phyloP scores from a whole-genome alignment of 768 basidiomycete species.

The Artomyces pyxidatus region DNA sequence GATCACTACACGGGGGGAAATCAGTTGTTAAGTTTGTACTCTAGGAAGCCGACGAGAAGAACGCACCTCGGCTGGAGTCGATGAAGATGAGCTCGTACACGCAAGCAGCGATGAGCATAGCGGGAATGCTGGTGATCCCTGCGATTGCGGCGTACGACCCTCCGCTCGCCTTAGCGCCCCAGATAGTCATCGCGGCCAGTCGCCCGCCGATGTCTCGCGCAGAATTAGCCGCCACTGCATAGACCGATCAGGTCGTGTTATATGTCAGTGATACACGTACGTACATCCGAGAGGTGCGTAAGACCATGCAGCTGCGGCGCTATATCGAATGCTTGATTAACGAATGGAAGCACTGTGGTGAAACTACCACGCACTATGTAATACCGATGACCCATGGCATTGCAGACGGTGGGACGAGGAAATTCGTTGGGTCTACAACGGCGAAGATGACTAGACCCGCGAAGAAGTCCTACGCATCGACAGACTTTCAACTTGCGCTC shows the following conservation, averaged over 20 bases:
- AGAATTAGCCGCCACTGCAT: slow-evolving; percentile 16
- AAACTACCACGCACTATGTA: slow-evolving; percentile 9
- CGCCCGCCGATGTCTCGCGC: slow-evolving; percentile 19
- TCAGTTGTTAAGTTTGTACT: no score
- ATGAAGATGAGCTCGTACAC: slow-evolving; percentile 17
- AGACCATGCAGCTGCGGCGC: slow-evolving; percentile 14
- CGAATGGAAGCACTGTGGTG: background rate
- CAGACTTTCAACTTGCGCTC: slow-evolving; percentile 7
- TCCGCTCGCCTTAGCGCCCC: slow-evolving; percentile 16
- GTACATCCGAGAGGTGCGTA: slow-evolving; percentile 15
- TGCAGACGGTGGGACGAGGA: slow-evolving; percentile 15
- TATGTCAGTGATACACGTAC: no score
- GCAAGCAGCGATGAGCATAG: slow-evolving; percentile 13
- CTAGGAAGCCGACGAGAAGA: no score
- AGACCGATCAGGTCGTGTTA: no score
- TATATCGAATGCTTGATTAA: background rate
- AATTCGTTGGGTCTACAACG: slow-evolving; percentile 17
- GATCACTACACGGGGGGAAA: no score
- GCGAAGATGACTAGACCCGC: slow-evolving; percentile 16
- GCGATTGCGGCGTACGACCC: slow-evolving; percentile 19
- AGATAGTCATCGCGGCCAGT: slow-evolving; percentile 15
- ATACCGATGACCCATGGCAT: slow-evolving; percentile 15
- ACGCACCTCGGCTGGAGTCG: slow-evolving; percentile 15
- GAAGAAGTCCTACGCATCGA: slow-evolving; percentile 9
- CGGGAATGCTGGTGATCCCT: slow-evolving; percentile 19